A percentile compares a stretch with the other conserved stretches of the same genome.
phyloP scores from a whole-genome alignment of 2,329 filamentous ascomycete genomes.

The Colletotrichum sp. region DNA sequence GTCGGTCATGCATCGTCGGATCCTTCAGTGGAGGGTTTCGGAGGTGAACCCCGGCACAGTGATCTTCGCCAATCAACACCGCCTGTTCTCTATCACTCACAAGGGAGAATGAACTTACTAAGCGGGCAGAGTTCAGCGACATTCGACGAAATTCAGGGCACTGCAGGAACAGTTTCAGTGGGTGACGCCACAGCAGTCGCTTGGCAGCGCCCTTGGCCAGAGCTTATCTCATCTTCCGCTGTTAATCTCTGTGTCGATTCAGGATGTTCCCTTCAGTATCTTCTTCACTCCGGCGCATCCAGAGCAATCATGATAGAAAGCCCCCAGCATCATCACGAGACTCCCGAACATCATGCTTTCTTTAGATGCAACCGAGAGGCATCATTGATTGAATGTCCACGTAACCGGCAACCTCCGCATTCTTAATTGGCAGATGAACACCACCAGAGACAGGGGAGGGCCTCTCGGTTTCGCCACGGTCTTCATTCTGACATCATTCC shows the following conservation, averaged over 20 bases:
- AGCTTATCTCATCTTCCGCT: background rate
- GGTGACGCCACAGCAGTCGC: background rate
- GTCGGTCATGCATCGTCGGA: background rate
- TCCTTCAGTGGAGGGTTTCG: background rate
- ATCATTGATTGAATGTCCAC: too few relatives aligned
- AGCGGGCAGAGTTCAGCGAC: background rate
- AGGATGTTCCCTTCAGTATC: background rate
- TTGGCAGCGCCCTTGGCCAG: background rate
- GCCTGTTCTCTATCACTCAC: background rate
- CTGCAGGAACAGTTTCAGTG: background rate
- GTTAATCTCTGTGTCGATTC: background rate
- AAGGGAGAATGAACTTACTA: background rate
- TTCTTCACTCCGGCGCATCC: background rate
- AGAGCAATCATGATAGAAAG: background rate
- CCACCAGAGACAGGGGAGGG: background rate
- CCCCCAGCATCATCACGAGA: background rate
- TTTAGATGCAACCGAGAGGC: background rate
- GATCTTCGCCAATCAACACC: background rate
- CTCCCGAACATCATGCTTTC: background rate
- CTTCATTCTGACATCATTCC: constrained; percentile 17
- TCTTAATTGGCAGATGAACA: background rate
- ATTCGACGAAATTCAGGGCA: background rate
- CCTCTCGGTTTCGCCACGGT: background rate
- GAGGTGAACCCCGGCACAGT: background rate
- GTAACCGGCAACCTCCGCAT: background rate